Conservation (phyloP, 192 early-diverging fungal species). For the Podila clonocystis region DNA sequence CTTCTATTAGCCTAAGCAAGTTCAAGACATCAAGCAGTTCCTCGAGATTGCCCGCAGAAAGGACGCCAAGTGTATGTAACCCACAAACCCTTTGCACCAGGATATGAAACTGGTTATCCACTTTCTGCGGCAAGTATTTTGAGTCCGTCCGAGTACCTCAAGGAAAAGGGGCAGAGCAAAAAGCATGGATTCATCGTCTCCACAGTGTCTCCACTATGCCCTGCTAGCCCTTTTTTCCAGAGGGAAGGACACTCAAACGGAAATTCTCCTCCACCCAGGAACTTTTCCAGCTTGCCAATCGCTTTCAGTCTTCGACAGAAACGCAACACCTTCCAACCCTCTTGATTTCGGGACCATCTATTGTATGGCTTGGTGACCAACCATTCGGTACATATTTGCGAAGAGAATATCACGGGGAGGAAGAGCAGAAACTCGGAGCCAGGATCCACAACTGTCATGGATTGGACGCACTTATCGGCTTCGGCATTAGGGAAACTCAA, state of each 20-base stretch:
- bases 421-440: background rate
- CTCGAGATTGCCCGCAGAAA: slow-evolving; percentile 95
- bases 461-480: background rate
- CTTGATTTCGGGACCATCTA: background rate
- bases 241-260: background rate
- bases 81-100: slow-evolving; percentile 4
- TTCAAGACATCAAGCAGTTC: slow-evolving; percentile 98
- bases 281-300: too few species aligned
- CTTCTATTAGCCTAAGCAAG: slow-evolving; percentile 88
- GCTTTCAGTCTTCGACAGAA: background rate
- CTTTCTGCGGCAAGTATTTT: slow-evolving; percentile 6
- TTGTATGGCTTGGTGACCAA: slow-evolving; percentile 1
- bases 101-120: slow-evolving; percentile 7
- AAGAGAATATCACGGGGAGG: background rate
- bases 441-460: background rate
- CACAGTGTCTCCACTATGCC: too few species aligned
- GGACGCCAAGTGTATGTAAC: slow-evolving; percentile 85
- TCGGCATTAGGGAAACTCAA: too few species aligned
- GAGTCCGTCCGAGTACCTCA: background rate
- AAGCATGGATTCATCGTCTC: too few species aligned
- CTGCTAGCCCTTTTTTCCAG: background rate
- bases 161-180: too few species aligned
- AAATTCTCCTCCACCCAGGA: background rate
- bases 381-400: background rate
- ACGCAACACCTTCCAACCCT: background rate